These are phyloP conservation scores for Hyparrhenia diplandra DNA, from an alignment of 176 grass and related monocot genomes.

Conservation along the genomic window DNA sequence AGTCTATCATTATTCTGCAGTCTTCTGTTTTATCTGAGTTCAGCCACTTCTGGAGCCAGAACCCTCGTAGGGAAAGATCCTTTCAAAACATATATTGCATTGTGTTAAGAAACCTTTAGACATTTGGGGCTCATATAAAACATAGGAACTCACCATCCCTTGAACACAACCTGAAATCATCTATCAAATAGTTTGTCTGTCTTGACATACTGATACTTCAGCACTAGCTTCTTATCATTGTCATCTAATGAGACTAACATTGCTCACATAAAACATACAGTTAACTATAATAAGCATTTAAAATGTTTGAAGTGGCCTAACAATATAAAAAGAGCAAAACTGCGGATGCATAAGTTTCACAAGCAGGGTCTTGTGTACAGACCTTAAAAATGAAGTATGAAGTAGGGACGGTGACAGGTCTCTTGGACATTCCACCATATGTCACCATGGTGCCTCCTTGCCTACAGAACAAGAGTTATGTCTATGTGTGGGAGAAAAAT, in stretches of 20 bases:
- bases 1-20: conserved; percentile 64
- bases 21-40: conserved; percentile 65
- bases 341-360: not conserved
- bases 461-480: conserved; percentile 40
- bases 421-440: conserved; percentile 97
- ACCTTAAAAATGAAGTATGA: conserved; percentile 98
- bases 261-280: not conserved
- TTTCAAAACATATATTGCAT: conserved; percentile 11
- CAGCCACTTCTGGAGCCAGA: conserved; percentile 92
- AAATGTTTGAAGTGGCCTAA: not conserved
- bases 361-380: conserved; percentile 14
- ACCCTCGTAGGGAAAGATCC: conserved; percentile 76
- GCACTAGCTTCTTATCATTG: not conserved
- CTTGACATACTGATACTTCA: not conserved
- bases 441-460: conserved; percentile 94
- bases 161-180: not conserved
- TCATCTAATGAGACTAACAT: not conserved
- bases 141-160: not conserved
- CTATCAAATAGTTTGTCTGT: not conserved
- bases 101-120: not conserved
- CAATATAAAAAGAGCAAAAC: not conserved
- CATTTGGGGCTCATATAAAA: not conserved
- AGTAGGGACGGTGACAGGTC: conserved; percentile 79
- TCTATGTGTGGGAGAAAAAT: not conserved
- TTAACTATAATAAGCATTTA: not conserved